Evolutionary conservation across 352 stramenopile species (phyloP).

Genomic region (Phytophthora ohioensis): DNA sequence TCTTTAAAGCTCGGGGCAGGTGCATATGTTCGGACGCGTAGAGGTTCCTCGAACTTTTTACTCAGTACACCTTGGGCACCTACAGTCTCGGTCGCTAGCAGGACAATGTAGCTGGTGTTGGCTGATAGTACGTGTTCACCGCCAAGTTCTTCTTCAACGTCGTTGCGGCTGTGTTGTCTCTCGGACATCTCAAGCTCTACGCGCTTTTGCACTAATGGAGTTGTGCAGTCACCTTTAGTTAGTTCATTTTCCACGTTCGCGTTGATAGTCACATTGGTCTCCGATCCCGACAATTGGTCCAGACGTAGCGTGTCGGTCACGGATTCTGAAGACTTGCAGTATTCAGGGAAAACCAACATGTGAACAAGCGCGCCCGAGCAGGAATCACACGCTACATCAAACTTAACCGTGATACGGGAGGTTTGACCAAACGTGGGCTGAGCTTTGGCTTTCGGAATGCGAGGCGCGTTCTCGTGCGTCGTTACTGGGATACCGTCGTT

Average conservation of each 20-base stretch:
- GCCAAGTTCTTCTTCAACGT: constrained; percentile 54
- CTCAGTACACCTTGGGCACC: constrained; percentile 70
- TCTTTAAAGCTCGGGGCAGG: constrained; percentile 56
- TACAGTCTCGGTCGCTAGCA: constrained; percentile 63
- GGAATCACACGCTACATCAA: constrained; percentile 63
- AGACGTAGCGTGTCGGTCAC: constrained; percentile 32
- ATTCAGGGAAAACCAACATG: constrained; percentile 50
- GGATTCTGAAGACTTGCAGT: constrained; percentile 37
- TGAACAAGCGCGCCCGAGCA: constrained; percentile 64
- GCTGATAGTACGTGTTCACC: constrained; percentile 33
- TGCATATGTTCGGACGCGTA: constrained; percentile 53
- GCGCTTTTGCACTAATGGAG: constrained; percentile 40
- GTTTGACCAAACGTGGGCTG: constrained; percentile 66
- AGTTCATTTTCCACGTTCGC: not conserved
- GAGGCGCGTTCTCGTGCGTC: constrained; percentile 62
- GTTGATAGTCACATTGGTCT: constrained; percentile 22
- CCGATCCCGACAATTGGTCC: constrained; percentile 10
- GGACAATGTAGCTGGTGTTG: constrained; percentile 63
- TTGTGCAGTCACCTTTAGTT: constrained; percentile 1
- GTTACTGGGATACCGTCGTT: constrained; percentile 60
- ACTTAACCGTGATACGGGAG: constrained; percentile 57
- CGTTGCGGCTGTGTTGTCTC: constrained; percentile 41
- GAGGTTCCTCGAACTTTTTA: constrained; percentile 43
- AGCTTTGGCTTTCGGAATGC: constrained; percentile 50
- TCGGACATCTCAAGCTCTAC: constrained; percentile 48